Evolutionary conservation across 1,139 yeast species (phyloP), one percentile per base, ranked within the genome.

Genomic region (Arxiozyma telluris): DNA sequence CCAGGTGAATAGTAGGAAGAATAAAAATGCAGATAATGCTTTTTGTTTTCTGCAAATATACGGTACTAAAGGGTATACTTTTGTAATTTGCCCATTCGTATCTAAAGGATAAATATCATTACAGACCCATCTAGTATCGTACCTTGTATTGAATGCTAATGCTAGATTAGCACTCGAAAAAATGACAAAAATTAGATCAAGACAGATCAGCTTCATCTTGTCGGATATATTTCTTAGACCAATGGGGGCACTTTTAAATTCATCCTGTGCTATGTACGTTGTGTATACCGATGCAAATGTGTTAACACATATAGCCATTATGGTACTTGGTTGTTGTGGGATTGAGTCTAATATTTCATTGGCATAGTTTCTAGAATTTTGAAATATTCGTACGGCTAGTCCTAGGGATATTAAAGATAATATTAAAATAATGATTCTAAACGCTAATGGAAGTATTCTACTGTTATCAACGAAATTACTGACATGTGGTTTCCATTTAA

Each of bases 131-230:
- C 82, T 78, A 50, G 77, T 76, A 67, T 89, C 96, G 67, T 75
- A 87, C 53, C 91, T 74, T 1, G 96, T 84, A 66, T 89, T 85
- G 71, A 90, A 90, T 1, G 96, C 82, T 51, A 93, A 76, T 8
- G 97, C 82, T 56, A 91, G 71, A 67, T 90, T 91, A 1, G 97
- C 96, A 50, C 95, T 82, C n/a, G 91, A 83, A 65, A 91, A 87
- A n/a, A 93, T 89, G 59, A 93, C 88, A 69, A 93, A 89, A 42
- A 91, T 72, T 50, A 91, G 74, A 66, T 93, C 98, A 59, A 89
- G 74, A 22, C 53, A 38, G 18, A 59, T 53, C 23, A 59, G 41
- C 41, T 49, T 52, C 38, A 57, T 21, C 50, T 58, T 55, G 23
- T 49, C 55, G 20, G 39, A 34, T 39, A 59, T 54, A 41, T 58